Base-by-base conservation (phyloP, 2,329 filamentous ascomycete genomes). In the Graphilbum sp. region DNA sequence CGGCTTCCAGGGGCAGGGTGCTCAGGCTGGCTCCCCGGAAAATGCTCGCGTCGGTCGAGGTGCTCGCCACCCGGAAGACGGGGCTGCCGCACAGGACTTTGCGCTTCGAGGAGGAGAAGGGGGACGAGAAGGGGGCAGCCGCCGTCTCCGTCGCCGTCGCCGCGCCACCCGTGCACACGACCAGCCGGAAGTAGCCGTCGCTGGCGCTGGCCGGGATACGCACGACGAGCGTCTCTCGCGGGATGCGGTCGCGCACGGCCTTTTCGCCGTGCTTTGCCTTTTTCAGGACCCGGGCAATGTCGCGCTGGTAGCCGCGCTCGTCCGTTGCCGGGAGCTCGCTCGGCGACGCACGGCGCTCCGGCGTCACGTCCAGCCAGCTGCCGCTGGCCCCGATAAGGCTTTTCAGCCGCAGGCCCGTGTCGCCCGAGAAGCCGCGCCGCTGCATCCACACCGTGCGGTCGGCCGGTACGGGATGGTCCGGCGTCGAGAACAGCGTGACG, bases 361-460 rank as follows among this genome's bases (percentile, higher is more conserved):
- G 79, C 0, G 79, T 83, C 3, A 82, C 76, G 41, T 83, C 67
- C 12, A 82, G 59, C 78, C 79, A 83, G 47, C 58, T 63, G 8
- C 64, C 61, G 12, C 64, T 70, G 0, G 67, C 63, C 8, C 75
- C 69, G 27, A 81, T 56, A 2, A 81, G 52, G 0, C 75, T 69
- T 50, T 78, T 79, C 21, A 75, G 57, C 7, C 65, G 64, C 69
- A 83, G 79, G 16, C 79, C 79, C 35, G 75, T 65, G 49, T 76
- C 75, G 5, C 79, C 79, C 0, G 72, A 74, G 57, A 64, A 80
- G 2, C 78, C 79, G 45, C 75, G 77, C 41, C 66, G 66, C 56
- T 83, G 78, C 20, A 83, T 57, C 72, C 75, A 83, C 13, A 82
- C 51, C 0, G 69, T 72, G 7, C 78, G 64, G 19, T 68, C 64